A percentile compares a stretch with the other conserved stretches of the same genome.
Conservation (phyloP, 2,329 filamentous ascomycete genomes). For the Fusarium torreyae region DNA sequence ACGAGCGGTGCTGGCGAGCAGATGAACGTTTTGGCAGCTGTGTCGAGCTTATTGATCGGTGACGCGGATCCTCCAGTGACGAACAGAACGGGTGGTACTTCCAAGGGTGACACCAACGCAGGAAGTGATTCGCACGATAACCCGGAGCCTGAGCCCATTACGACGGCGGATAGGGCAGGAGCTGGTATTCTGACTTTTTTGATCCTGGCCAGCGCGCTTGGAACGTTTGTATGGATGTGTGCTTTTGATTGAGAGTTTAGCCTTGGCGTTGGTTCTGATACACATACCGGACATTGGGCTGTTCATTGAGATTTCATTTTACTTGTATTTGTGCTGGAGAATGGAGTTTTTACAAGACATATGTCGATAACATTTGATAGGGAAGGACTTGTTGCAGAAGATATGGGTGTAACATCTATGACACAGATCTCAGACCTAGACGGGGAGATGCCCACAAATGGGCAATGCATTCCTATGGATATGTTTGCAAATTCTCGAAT, state of each 20-base stretch:
- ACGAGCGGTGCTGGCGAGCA: conserved; percentile 72
- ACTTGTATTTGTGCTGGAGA: neutral
- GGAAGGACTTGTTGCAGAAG: neutral
- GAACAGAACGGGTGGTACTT: conserved; percentile 66
- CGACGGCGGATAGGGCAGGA: conserved; percentile 63
- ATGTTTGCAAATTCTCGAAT: too few species aligned
- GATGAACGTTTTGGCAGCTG: conserved; percentile 70
- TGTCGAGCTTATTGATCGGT: conserved; percentile 65
- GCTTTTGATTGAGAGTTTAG: conserved; percentile 46
- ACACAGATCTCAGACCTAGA: neutral
- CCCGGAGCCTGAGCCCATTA: conserved; percentile 54
- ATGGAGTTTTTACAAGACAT: too few species aligned
- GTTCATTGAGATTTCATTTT: neutral
- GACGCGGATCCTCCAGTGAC: conserved; percentile 60
- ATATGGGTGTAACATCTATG: neutral
- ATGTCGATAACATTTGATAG: neutral
- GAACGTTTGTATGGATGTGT: conserved; percentile 68
- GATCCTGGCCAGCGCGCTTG: conserved; percentile 58
- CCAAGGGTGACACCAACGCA: conserved; percentile 59
- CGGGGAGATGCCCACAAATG: neutral
- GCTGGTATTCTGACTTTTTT: conserved; percentile 65
- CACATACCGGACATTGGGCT: neutral
- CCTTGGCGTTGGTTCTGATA: conserved; percentile 18
- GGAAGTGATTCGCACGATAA: conserved; percentile 55
- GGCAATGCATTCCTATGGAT: neutral